Percentiles rank a stretch among this genome's conserved stretches.
Evolutionary conservation across 2,329 filamentous ascomycete species (phyloP).

Genomic region (Fusarium sp.): DNA sequence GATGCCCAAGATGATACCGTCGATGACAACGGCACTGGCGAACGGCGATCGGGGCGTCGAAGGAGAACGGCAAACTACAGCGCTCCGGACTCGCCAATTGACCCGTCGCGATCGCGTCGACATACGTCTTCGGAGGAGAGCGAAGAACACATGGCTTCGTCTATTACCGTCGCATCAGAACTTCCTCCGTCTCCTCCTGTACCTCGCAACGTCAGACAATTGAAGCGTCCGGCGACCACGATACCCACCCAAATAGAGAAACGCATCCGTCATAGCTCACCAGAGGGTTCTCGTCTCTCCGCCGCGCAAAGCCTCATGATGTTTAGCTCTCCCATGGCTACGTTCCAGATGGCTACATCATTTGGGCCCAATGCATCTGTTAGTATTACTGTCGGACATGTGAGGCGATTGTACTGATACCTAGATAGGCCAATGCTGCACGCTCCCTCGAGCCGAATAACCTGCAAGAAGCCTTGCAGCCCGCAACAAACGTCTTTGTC

Average conservation of each 20-base stretch:
- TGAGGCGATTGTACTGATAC: constrained; percentile 3
- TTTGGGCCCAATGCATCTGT: constrained; percentile 33
- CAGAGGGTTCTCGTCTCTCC: constrained; percentile 45
- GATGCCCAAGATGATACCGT: constrained; percentile 36
- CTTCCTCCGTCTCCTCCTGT: constrained; percentile 42
- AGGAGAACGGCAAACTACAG: constrained; percentile 39
- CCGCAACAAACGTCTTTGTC: constrained; percentile 35
- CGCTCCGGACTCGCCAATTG: constrained; percentile 34
- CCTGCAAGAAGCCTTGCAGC: constrained; percentile 40
- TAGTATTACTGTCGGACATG: constrained; percentile 1
- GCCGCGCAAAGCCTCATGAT: constrained; percentile 47
- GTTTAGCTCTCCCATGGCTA: constrained; percentile 46
- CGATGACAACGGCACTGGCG: constrained; percentile 33
- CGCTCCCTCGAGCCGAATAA: constrained; percentile 38
- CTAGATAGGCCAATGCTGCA: constrained; percentile 26
- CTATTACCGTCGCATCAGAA: constrained; percentile 45
- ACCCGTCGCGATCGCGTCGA: constrained; percentile 30
- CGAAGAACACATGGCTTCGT: constrained; percentile 43
- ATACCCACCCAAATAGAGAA: constrained; percentile 40
- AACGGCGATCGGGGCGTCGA: constrained; percentile 39
- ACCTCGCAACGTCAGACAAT: constrained; percentile 37
- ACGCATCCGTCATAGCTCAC: constrained; percentile 42
- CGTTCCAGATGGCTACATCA: constrained; percentile 46
- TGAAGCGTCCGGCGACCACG: constrained; percentile 37
- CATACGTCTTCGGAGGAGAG: constrained; percentile 41